phyloP scores from a whole-genome alignment of 306 rosid genomes.

The Cicer yamashitae region DNA sequence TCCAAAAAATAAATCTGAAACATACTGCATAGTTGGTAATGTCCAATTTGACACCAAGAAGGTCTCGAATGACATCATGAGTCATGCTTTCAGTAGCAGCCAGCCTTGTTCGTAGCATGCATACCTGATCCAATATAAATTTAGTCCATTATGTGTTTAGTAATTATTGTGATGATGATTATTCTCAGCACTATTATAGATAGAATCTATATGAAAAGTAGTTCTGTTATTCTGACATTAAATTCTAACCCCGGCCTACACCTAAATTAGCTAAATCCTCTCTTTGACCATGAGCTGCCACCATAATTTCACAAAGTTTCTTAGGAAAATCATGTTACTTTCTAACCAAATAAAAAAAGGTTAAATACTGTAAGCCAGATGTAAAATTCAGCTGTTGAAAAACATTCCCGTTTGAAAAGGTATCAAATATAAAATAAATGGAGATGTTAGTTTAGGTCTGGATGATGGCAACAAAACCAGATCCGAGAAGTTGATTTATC shows the following conservation, averaged over 20 bases:
- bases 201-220: slow-evolving; percentile 28
- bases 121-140: slow-evolving; percentile 61
- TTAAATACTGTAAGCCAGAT: not conserved
- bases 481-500: not conserved
- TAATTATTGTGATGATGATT: slow-evolving; percentile 10
- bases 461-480: slow-evolving; percentile 17
- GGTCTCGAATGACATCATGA: slow-evolving; percentile 95
- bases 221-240: slow-evolving; percentile 12
- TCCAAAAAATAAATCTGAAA: slow-evolving; percentile 36
- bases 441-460: slow-evolving; percentile 7
- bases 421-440: slow-evolving; percentile 23
- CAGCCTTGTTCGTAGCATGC: slow-evolving; percentile 80
- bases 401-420: slow-evolving; percentile 17
- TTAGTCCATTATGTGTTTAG: not conserved
- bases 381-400: slow-evolving; percentile 15
- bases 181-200: slow-evolving; percentile 1
- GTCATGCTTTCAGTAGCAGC: slow-evolving; percentile 98
- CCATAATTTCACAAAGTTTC: slow-evolving; percentile 59
- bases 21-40: slow-evolving; percentile 86
- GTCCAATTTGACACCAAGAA: slow-evolving; percentile 91
- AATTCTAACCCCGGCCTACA: not conserved
- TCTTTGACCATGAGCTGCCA: slow-evolving; percentile 62
- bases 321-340: not conserved
- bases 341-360: not conserved
- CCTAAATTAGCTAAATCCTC: slow-evolving; percentile 46